A percentile compares a stretch with the other conserved stretches of the same genome.
These are phyloP conservation scores for Monilinia fructicola DNA, from an alignment of 2,329 filamentous ascomycete species.

Conservation along the genomic window DNA sequence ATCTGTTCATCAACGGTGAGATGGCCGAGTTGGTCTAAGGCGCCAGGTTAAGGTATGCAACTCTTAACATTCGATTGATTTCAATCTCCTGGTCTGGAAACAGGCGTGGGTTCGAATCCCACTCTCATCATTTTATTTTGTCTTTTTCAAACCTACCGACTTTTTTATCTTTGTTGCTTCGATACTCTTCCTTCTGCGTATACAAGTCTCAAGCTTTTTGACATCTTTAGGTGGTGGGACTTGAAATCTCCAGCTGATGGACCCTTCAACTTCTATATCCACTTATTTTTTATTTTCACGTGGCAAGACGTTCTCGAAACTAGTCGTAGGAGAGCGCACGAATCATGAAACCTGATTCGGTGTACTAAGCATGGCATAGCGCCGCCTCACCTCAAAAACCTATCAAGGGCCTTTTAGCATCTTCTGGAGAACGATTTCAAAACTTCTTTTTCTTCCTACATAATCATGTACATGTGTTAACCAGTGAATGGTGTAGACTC, in stretches of 20 bases:
- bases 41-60: constrained; percentile 17
- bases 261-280: not conserved
- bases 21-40: constrained; percentile 24
- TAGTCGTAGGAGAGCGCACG: not conserved
- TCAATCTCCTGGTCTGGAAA: constrained; percentile 18
- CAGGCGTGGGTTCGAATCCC: constrained; percentile 45
- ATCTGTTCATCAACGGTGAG: not conserved
- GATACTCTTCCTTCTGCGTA: not conserved
- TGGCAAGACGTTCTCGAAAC: constrained; percentile 7
- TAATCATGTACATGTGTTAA: not conserved
- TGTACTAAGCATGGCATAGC: not conserved
- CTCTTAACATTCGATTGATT: not conserved
- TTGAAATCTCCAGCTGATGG: no score
- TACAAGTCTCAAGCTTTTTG: not conserved
- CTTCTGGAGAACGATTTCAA: not conserved
- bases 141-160: not conserved
- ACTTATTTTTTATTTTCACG: not conserved
- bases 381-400: not conserved
- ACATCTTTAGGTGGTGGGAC: not conserved
- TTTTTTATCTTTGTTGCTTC: not conserved
- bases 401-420: not conserved
- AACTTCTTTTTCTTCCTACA: not conserved
- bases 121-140: constrained; percentile 38
- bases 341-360: constrained; percentile 4
- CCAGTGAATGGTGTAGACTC: not conserved